Conservation (phyloP, 2,329 filamentous ascomycete species). For the Colletotrichum melonis region DNA sequence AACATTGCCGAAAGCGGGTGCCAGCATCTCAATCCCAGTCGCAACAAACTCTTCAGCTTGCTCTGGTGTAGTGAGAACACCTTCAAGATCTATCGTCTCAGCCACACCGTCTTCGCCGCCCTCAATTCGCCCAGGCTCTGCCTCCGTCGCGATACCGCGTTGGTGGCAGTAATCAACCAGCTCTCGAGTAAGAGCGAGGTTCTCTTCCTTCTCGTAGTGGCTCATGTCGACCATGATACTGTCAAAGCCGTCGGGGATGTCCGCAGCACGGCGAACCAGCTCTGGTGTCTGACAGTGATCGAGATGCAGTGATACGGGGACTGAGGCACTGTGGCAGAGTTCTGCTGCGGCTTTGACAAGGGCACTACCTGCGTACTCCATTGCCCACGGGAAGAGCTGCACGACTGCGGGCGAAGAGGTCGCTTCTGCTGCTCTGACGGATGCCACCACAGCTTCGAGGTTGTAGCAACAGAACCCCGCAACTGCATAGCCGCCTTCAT, state of each 20-base stretch:
- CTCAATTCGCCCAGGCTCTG: constrained; percentile 76
- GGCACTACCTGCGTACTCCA: neutral
- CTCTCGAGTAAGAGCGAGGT: constrained; percentile 71
- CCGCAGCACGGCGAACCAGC: constrained; percentile 67
- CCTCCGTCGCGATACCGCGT: constrained; percentile 74
- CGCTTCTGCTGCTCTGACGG: neutral
- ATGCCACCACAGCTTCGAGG: neutral
- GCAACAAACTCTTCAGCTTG: constrained; percentile 77
- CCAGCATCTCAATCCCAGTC: constrained; percentile 79
- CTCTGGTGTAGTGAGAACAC: constrained; percentile 72
- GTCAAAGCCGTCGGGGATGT: constrained; percentile 68
- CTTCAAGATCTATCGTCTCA: constrained; percentile 62
- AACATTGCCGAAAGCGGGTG: constrained; percentile 81
- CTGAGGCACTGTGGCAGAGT: neutral
- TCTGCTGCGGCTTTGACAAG: neutral
- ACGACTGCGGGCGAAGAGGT: neutral
- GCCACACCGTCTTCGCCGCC: constrained; percentile 73
- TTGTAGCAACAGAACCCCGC: constrained; percentile 55
- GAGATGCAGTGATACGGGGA: constrained; percentile 63
- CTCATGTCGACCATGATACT: constrained; percentile 84
- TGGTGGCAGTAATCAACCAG: constrained; percentile 71
- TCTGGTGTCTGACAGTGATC: constrained; percentile 74
- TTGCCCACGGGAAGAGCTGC: neutral
- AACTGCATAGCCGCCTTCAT: constrained; percentile 66
- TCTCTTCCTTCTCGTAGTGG: constrained; percentile 78